Conservation (phyloP, 139 green algal species). For the Haematococcus lacustris region DNA sequence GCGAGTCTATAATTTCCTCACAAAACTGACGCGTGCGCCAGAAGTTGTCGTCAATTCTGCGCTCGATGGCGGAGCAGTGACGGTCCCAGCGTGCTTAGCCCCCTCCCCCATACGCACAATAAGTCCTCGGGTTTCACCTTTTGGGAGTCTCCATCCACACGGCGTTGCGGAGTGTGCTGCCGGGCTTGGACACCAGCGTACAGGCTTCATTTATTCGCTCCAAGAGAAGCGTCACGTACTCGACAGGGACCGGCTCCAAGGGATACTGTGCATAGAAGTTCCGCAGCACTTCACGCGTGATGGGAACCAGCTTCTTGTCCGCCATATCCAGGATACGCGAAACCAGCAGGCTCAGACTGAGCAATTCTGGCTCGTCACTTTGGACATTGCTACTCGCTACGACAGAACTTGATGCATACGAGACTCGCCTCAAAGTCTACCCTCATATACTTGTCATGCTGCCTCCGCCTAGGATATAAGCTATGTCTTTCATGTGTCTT, state of each 20-base stretch:
- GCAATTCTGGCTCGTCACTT: no score
- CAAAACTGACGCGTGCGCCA: conserved; percentile 5
- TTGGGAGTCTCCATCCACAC: conserved; percentile 6
- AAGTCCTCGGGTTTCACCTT: neutral
- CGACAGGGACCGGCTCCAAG: neutral
- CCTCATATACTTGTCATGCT: neutral
- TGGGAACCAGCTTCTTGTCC: conserved; percentile 4
- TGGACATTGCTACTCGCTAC: no score
- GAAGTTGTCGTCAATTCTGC: conserved; percentile 13
- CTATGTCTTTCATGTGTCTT: neutral
- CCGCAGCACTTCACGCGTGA: conserved; percentile 10
- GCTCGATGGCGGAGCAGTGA: no score
- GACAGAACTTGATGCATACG: no score
- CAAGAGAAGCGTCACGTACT: neutral
- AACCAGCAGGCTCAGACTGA: no score
- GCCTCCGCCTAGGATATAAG: neutral
- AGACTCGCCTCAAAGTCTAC: neutral
- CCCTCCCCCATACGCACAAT: neutral
- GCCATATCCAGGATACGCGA: no score
- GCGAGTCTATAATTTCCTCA: conserved; percentile 11
- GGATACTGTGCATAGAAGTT: conserved; percentile 3
- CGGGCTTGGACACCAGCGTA: neutral
- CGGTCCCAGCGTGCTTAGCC: neutral
- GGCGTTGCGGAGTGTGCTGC: neutral
- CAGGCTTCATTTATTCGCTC: neutral